These are phyloP conservation scores for Rubroboletus pulcherrimus DNA, from an alignment of 768 basidiomycete genomes.

Conservation along the genomic window DNA sequence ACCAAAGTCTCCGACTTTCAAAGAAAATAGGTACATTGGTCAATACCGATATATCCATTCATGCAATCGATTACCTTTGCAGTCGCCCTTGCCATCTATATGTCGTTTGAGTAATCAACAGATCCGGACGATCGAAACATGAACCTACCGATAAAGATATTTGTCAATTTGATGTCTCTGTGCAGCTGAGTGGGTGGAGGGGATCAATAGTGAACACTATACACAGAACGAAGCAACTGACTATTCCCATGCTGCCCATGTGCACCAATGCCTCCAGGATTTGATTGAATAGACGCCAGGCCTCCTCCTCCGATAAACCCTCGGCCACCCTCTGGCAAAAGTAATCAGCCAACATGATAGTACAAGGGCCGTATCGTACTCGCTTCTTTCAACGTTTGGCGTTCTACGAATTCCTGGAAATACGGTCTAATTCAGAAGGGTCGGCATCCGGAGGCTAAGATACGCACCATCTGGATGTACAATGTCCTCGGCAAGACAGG, in stretches of 20 bases:
- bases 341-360: not conserved
- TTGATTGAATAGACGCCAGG: conserved; percentile 88
- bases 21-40: not conserved
- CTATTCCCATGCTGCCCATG: conserved; percentile 85
- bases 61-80: conserved; percentile 52
- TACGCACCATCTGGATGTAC: conserved; percentile 91
- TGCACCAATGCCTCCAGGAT: conserved; percentile 87
- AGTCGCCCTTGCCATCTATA: conserved; percentile 76
- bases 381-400: conserved; percentile 86
- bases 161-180: conserved; percentile 88
- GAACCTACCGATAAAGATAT: conserved; percentile 86
- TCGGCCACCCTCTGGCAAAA: conserved; percentile 64
- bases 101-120: not conserved
- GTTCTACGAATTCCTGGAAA: conserved; percentile 79
- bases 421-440: not conserved
- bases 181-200: conserved; percentile 53
- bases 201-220: conserved; percentile 2
- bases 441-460: not conserved
- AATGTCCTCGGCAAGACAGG: conserved; percentile 50
- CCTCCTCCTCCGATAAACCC: conserved; percentile 77
- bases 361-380: not conserved
- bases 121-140: not conserved
- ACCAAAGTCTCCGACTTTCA: conserved; percentile 85
- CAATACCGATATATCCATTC: not conserved
- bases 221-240: conserved; percentile 34